phyloP scores from a whole-genome alignment of 2,329 filamentous ascomycete genomes.

The Trichophyton equinum region DNA sequence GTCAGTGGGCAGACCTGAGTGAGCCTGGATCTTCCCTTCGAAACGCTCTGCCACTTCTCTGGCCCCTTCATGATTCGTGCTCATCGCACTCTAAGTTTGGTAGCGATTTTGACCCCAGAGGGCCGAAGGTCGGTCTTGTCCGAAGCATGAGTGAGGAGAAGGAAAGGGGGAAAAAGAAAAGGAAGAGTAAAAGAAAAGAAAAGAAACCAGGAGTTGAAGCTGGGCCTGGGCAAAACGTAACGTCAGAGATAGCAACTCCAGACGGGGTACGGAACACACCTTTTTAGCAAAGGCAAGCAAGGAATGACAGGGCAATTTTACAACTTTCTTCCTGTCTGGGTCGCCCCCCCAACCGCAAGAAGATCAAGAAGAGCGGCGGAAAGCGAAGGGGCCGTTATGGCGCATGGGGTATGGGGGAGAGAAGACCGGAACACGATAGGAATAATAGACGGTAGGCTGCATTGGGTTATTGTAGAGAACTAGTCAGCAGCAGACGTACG shows the following conservation, averaged over 20 bases:
- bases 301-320: background rate
- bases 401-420: background rate
- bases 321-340: background rate
- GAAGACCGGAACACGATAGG: background rate
- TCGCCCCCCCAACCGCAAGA: background rate
- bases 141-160: background rate
- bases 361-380: background rate
- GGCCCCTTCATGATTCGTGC: background rate
- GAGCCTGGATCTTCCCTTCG: background rate
- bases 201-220: background rate
- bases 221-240: background rate
- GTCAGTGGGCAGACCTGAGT: background rate
- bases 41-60: background rate
- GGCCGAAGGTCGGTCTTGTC: conserved; percentile 1
- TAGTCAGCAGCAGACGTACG: background rate
- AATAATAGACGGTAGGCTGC: background rate
- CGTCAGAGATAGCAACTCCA: background rate
- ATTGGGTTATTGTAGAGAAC: background rate
- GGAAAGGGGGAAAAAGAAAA: background rate
- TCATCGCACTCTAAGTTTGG: background rate
- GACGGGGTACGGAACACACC: background rate
- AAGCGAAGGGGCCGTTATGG: background rate
- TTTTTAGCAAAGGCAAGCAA: background rate
- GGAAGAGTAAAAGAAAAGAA: background rate
- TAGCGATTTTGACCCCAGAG: background rate